These are phyloP conservation scores for Aspergillus haitiensis DNA, from an alignment of 495 filamentous ascomycete genomes.

Conservation along the genomic window DNA sequence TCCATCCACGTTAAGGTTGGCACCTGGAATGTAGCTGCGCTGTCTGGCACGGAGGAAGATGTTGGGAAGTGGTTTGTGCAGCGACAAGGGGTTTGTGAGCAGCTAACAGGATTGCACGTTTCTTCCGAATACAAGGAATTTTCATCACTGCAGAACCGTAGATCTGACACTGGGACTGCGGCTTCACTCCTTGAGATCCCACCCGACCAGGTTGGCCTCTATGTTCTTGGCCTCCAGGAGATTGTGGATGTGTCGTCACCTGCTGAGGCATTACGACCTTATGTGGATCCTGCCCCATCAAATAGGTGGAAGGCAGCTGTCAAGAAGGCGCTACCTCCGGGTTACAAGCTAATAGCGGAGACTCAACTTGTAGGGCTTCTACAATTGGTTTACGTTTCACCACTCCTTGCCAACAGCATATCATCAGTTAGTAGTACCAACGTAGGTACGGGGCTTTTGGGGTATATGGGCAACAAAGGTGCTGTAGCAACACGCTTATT, in stretches of 20 bases:
- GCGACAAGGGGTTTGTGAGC: conserved; percentile 65
- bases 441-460: conserved; percentile 84
- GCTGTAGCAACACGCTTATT: conserved; percentile 79
- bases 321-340: conserved; percentile 67
- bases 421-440: conserved; percentile 73
- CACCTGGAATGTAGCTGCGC: conserved; percentile 90
- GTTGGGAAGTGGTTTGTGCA: conserved; percentile 82
- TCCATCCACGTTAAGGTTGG: conserved; percentile 81
- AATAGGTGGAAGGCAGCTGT: conserved; percentile 78
- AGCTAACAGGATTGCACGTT: conserved; percentile 48
- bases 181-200: conserved; percentile 20
- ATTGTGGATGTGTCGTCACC: conserved; percentile 80
- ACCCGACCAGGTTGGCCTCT: conserved; percentile 72
- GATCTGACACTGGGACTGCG: background rate
- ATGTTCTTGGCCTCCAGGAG: conserved; percentile 88
- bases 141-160: background rate
- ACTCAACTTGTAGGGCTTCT: conserved; percentile 85
- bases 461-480: conserved; percentile 96
- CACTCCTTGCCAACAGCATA: conserved; percentile 66
- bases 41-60: conserved; percentile 80
- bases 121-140: conserved; percentile 5
- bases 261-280: conserved; percentile 64
- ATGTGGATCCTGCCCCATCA: conserved; percentile 66
- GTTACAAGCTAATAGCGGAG: conserved; percentile 73
- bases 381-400: conserved; percentile 81